These are phyloP conservation scores for Tetrahymena elliotti DNA, from an alignment of 73 alveolate genomes.

Conservation along the genomic window DNA sequence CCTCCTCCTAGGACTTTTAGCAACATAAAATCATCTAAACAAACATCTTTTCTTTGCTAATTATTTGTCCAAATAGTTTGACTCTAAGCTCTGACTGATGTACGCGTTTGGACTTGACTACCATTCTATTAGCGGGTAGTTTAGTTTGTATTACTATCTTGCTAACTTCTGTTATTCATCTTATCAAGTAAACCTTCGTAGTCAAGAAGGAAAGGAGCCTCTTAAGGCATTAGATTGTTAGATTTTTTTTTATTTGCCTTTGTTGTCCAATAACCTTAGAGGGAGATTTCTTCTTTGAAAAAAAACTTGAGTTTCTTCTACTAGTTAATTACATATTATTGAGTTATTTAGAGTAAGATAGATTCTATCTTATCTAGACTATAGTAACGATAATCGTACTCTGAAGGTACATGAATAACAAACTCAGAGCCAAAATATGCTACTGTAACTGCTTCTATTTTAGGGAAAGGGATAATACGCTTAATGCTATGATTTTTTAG, in stretches of 20 bases:
- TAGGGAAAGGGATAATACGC: slow-evolving; percentile 16
- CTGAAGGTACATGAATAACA: slow-evolving; percentile 68
- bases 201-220: slow-evolving; percentile 16
- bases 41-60: slow-evolving; percentile 43
- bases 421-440: slow-evolving; percentile 47
- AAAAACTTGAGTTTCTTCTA: slow-evolving; percentile 1
- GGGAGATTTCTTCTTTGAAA: slow-evolving; percentile 39
- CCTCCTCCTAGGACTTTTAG: slow-evolving; percentile 81
- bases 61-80: slow-evolving; percentile 28
- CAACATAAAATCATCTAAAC: slow-evolving; percentile 60
- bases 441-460: slow-evolving; percentile 26
- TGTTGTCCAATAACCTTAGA: slow-evolving; percentile 36
- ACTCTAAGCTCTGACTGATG: background rate
- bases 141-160: slow-evolving; percentile 34
- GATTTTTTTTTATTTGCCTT: slow-evolving; percentile 38
- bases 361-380: slow-evolving; percentile 39
- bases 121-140: background rate
- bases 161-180: slow-evolving; percentile 10
- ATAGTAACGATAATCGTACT: slow-evolving; percentile 67
- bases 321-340: slow-evolving; percentile 6
- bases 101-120: background rate
- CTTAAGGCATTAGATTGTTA: slow-evolving; percentile 22
- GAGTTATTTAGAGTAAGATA: background rate
- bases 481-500: slow-evolving; percentile 19
- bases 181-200: slow-evolving; percentile 5